Percentiles rank a stretch among this genome's conserved stretches.
Evolutionary conservation across 2,329 filamentous ascomycete species (phyloP).

Genomic region (Microsporum audouinii): DNA sequence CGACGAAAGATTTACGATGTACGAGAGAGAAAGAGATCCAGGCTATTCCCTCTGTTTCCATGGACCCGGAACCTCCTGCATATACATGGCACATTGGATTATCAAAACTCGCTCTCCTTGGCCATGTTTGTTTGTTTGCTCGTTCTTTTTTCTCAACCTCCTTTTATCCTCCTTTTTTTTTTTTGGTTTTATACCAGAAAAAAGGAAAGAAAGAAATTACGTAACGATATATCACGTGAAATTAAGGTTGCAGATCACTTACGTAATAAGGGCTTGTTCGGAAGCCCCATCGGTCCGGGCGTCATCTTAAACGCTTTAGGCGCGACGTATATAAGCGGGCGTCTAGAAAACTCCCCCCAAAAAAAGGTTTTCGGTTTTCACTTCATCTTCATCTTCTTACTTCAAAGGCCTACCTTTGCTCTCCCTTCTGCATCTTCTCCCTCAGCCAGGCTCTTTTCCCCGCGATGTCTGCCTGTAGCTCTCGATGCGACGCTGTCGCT

Average conservation of each 20-base stretch:
- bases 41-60: background rate
- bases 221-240: background rate
- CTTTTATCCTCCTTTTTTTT: background rate
- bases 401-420: background rate
- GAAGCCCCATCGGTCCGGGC: background rate
- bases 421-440: background rate
- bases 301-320: background rate
- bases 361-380: background rate
- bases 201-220: background rate
- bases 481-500: background rate
- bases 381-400: background rate
- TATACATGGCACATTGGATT: background rate
- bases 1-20: background rate
- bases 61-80: background rate
- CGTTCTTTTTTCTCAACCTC: background rate
- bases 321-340: background rate
- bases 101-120: no score
- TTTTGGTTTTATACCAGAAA: background rate
- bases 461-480: background rate
- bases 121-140: no score
- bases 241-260: background rate
- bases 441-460: background rate
- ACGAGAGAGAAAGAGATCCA: background rate
- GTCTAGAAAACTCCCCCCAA: background rate
- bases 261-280: background rate